Evolutionary conservation across 2,329 filamentous ascomycete species (phyloP), one percentile per base, ranked within the genome.

Genomic region (Thelonectria blattea): DNA sequence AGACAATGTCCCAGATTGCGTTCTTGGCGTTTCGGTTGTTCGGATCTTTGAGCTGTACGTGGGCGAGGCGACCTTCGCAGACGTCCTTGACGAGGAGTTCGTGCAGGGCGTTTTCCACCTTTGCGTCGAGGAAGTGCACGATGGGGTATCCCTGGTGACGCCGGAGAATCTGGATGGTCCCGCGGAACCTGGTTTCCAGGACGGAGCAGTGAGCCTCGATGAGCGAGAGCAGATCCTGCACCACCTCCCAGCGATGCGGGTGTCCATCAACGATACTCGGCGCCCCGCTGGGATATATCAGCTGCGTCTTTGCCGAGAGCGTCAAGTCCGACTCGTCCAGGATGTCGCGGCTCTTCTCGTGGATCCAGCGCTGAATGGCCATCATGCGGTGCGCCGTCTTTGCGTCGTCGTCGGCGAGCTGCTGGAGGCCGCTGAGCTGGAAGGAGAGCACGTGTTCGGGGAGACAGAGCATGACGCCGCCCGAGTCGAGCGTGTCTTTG

Each of bases 391-490:
- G 69, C 0, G 83, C 81, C 34, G 81, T 74, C 0, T 71, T 53
- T 0, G 78, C 55, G 3, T 78, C 73, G 1, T 72, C 71, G 48
- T 88, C 83, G 0, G 81, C 79, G 0, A 89, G 69, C 2, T 80
- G 79, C 63, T 90, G 86, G 0, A 86, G 65, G 0, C 85, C 86
- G 49, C 85, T 87, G 1, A 90, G 74, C 62, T 82, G 84, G 71
- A 89, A 89, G 0, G 88, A 90, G 0, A 91, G 72, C 0, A 88
- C 75, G 60, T 90, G 85, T 55, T 90, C 88, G 0, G 88, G 88
- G 0, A 87, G 78, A 0, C 81, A 79, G 0, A 91, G 68, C 18
- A 91, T 78, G 0, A 91, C 72, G 0, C 87, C 88, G 0, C 75
- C 74, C 0, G 66, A 67, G 0, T 68, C 61, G 8, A 75, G 71